Evolutionary conservation across 768 basidiomycete genomes (phyloP).

Genomic region (Cyclocybe cylindracea): DNA sequence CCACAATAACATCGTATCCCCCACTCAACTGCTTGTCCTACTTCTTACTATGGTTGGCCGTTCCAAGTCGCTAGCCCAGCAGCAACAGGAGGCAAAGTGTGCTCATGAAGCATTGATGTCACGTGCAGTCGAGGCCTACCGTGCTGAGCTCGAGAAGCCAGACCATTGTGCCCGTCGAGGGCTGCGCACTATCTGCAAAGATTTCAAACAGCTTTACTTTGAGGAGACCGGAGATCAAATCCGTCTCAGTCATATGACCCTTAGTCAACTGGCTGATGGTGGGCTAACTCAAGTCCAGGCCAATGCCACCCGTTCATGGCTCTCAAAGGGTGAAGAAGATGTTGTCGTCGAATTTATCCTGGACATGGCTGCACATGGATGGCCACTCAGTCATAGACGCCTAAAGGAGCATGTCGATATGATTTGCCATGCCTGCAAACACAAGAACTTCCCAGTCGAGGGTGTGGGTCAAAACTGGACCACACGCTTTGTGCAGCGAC

Average conservation of each 20-base stretch:
- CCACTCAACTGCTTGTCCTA: not conserved
- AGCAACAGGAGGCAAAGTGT: not conserved
- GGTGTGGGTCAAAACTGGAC: conserved; percentile 41
- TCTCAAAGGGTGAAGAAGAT: conserved; percentile 25
- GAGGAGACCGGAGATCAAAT: conserved; percentile 3
- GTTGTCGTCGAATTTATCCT: conserved; percentile 26
- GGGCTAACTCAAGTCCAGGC: conserved; percentile 4
- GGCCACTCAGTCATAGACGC: conserved; percentile 30
- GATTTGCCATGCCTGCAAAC: conserved; percentile 25
- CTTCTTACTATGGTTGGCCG: conserved; percentile 5
- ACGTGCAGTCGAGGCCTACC: conserved; percentile 1
- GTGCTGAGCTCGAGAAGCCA: conserved; percentile 5
- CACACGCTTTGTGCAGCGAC: conserved; percentile 25
- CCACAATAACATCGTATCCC: not conserved
- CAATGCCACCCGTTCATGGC: conserved; percentile 1
- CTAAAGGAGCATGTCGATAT: conserved; percentile 35
- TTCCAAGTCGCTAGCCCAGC: not conserved
- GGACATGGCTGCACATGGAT: conserved; percentile 31
- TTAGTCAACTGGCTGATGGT: conserved; percentile 3
- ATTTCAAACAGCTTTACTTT: not conserved
- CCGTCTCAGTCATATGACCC: conserved; percentile 3
- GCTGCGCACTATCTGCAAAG: conserved; percentile 1
- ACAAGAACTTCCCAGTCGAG: conserved; percentile 24
- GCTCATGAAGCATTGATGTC: conserved; percentile 5
- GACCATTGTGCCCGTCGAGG: not conserved